These are phyloP conservation scores for Aspergillus awamori DNA, from an alignment of 2,329 filamentous ascomycete genomes.

Conservation along the genomic window DNA sequence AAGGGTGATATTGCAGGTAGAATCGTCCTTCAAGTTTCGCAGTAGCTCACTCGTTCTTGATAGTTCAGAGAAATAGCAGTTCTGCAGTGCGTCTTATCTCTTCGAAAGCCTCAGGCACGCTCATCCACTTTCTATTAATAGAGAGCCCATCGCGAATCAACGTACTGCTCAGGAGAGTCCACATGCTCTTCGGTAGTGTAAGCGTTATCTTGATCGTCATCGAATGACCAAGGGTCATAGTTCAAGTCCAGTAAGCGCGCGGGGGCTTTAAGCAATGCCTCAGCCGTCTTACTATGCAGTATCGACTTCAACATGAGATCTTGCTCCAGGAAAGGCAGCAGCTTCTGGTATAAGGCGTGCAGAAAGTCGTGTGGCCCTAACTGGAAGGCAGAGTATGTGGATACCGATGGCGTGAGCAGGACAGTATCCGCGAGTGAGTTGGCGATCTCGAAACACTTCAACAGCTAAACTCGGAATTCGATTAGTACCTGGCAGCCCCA, in stretches of 20 bases:
- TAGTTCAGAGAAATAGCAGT: not conserved
- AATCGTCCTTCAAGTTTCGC: constrained; percentile 46
- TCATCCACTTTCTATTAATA: not conserved
- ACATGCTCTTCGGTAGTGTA: not conserved
- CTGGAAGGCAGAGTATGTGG: constrained; percentile 16
- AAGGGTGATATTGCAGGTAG: constrained; percentile 48
- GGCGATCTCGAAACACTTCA: constrained; percentile 38
- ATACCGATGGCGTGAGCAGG: constrained; percentile 19
- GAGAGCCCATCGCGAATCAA: not conserved
- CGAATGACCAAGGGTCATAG: not conserved
- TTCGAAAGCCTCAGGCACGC: not conserved
- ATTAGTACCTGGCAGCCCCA: not conserved
- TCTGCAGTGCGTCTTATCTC: not conserved
- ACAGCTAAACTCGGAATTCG: constrained; percentile 19
- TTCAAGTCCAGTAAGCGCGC: constrained; percentile 18
- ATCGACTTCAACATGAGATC: constrained; percentile 31
- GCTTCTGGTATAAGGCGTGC: constrained; percentile 35
- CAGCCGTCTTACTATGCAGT: constrained; percentile 32
- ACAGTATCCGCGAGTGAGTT: constrained; percentile 36
- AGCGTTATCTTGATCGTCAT: not conserved
- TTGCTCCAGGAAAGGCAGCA: constrained; percentile 32
- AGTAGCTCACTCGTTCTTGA: constrained; percentile 14
- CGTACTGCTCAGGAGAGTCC: constrained; percentile 8
- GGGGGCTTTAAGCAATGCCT: constrained; percentile 30
- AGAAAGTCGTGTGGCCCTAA: constrained; percentile 33